A percentile compares a stretch with the other conserved stretches of the same genome.
phyloP scores from a whole-genome alignment of 2,329 filamentous ascomycete species.

The Apiospora aurea region DNA sequence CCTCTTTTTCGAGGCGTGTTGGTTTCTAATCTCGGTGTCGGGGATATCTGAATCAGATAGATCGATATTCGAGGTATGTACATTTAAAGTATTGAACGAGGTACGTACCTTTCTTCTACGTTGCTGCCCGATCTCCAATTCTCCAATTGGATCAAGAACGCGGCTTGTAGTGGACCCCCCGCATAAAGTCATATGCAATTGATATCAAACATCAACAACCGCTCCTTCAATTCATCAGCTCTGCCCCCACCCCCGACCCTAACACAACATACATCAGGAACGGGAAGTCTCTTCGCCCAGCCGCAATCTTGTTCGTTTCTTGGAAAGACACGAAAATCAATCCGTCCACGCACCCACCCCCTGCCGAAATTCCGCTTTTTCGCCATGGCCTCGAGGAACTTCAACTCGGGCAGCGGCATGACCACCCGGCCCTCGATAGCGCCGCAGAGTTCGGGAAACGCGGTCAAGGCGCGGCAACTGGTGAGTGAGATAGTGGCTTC shows the following conservation, averaged over 20 bases:
- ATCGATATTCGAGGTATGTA: neutral
- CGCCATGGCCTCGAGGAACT: constrained; percentile 36
- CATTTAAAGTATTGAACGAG: neutral
- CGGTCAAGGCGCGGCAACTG: constrained; percentile 57
- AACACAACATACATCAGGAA: neutral
- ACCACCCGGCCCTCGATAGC: constrained; percentile 45
- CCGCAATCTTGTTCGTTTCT: neutral
- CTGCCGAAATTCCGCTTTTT: neutral
- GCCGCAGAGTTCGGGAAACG: constrained; percentile 48
- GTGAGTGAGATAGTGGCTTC: constrained; percentile 41
- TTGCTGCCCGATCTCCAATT: neutral
- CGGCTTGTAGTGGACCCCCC: constrained; percentile 8
- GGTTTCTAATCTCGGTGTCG: neutral
- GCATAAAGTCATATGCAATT: constrained; percentile 6
- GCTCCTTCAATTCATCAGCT: neutral
- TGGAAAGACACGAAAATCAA: neutral
- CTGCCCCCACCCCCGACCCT: neutral
- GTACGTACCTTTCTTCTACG: neutral
- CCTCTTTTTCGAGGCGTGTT: neutral
- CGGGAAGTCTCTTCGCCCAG: neutral
- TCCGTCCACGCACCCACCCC: neutral
- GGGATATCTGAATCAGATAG: neutral
- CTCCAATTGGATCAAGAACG: neutral
- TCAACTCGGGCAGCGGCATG: constrained; percentile 35
- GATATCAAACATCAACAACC: neutral